Evolutionary conservation across 2,329 filamentous ascomycete genomes (phyloP), one percentile per base, ranked within the genome.

Genomic region (Fusarium algeriense): DNA sequence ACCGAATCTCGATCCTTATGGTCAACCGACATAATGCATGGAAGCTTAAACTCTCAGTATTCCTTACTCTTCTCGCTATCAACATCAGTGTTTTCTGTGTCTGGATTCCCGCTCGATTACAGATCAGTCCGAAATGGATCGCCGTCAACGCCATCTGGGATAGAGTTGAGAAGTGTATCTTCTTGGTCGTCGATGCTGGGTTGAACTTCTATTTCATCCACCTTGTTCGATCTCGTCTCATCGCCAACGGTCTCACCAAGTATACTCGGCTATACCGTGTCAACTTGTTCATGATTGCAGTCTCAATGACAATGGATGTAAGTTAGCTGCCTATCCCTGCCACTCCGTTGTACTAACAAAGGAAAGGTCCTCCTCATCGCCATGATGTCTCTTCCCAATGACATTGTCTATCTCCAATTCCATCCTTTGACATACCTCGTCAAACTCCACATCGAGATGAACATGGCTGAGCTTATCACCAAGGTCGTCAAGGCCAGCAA

Each of bases 361-460:
- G 3, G 1, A 30, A 49, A 77, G 75, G 54, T 80, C 5, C 59
- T 78, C 4, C 58, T 78, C 6, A 80, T 80, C 20, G 77, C 70
- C 4, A 75, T 79, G 58, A 79, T 80, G 77, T 79, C 77, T 17
- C 73, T 80, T 0, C 73, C 72, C 5, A 78, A 77, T 6, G 72
- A 75, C 2, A 71, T 79, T 20, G 73, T 80, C 23, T 79, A 77
- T 64, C 81, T 86, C 34, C 84, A 86, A 69, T 86, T 87, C 75
- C 85, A 87, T 49, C 85, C 85, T 0, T 78, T 87, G 4, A 85
- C 84, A 5, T 87, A 87, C 70, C 80, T 86, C 19, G 84, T 87
- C 55, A 87, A 87, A 60, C 81, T 87, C 15, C 84, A 87, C 60
- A 87, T 87, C 68, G 85, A 87, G 70, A 83, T 87, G 81, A 83